Conservation (phyloP, 306 rosid species). For the Sphenostylis stenocarpa region DNA sequence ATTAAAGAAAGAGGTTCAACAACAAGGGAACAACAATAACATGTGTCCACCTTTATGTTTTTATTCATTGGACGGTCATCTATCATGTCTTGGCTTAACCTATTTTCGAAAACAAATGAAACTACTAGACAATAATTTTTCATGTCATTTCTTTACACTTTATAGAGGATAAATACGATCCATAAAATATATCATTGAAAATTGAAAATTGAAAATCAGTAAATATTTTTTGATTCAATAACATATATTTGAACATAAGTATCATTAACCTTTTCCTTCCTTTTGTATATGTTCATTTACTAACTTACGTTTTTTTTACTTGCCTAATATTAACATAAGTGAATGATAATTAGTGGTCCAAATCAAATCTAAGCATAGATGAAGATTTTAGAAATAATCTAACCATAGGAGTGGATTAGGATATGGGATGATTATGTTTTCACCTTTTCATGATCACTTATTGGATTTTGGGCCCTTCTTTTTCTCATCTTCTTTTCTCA, state of each 20-base stretch:
- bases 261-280: not conserved
- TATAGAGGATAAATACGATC: not conserved
- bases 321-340: not conserved
- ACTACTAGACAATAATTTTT: not conserved
- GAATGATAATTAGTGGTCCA: conserved; percentile 12
- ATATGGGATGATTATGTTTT: conserved; percentile 31
- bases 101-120: not conserved
- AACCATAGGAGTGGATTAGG: conserved; percentile 25
- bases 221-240: not conserved
- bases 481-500: not conserved
- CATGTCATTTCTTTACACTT: not conserved
- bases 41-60: conserved; percentile 1
- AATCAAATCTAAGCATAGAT: conserved; percentile 4
- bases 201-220: not conserved
- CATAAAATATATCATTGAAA: not conserved
- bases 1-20: not conserved
- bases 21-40: not conserved
- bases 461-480: conserved; percentile 27
- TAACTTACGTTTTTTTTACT: not conserved
- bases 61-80: not conserved
- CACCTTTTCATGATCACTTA: conserved; percentile 17
- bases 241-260: no score
- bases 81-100: not conserved
- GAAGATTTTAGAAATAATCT: conserved; percentile 6
- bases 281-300: not conserved